Conservation (phyloP, 495 filamentous ascomycete genomes). For the Daldinia grandis region DNA sequence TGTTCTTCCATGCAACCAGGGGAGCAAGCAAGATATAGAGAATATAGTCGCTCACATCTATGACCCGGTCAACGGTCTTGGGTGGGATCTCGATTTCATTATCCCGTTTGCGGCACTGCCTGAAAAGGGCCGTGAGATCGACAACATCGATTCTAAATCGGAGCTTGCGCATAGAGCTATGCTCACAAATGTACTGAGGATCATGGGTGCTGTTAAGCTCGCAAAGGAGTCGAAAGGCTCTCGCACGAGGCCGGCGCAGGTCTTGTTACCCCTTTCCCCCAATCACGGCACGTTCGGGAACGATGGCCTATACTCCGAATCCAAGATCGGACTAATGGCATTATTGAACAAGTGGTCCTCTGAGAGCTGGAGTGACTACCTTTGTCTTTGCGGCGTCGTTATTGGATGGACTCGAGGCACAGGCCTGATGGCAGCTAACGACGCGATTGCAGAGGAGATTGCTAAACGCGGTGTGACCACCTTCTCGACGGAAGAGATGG, state of each 20-base stretch:
- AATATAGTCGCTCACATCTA: conserved; percentile 86
- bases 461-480: conserved; percentile 94
- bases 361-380: conserved; percentile 94
- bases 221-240: conserved; percentile 86
- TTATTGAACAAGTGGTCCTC: conserved; percentile 98
- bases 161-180: conserved; percentile 98
- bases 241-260: conserved; percentile 93
- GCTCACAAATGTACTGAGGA: conserved; percentile 92
- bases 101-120: conserved; percentile 89
- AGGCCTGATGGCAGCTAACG: conserved; percentile 96
- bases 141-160: conserved; percentile 90
- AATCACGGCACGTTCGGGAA: conserved; percentile 99
- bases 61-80: conserved; percentile 84
- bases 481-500: conserved; percentile 99
- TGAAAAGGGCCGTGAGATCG: conserved; percentile 89
- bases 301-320: conserved; percentile 96
- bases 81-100: conserved; percentile 89
- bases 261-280: conserved; percentile 92
- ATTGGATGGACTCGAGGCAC: conserved; percentile 99
- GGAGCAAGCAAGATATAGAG: conserved; percentile 87
- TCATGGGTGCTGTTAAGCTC: conserved; percentile 86
- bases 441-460: conserved; percentile 92
- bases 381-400: conserved; percentile 96
- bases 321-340: conserved; percentile 93
- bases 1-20: conserved; percentile 94